phyloP scores from a whole-genome alignment of 768 basidiomycete genomes.

The Coprinopsis marcescibilis region DNA sequence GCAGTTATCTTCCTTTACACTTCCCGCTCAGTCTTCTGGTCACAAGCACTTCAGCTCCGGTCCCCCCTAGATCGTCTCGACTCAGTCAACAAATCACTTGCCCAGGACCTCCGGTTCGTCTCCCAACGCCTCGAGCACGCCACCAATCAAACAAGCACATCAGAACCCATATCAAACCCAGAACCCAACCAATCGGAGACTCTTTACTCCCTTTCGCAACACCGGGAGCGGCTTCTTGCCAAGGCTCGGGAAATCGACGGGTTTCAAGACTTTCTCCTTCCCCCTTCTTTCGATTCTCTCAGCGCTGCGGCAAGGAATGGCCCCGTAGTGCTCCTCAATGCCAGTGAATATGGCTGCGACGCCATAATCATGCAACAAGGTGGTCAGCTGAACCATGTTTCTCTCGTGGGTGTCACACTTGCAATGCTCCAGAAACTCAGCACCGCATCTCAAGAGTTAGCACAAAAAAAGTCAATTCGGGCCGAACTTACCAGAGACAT shows the following conservation, averaged over 20 bases:
- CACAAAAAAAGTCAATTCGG: no score
- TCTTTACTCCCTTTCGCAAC: neutral
- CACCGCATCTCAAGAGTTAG: no score
- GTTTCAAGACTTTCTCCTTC: constrained; percentile 1
- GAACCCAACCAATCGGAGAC: neutral
- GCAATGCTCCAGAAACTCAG: no score
- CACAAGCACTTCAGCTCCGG: neutral
- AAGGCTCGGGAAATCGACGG: neutral
- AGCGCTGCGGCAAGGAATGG: neutral
- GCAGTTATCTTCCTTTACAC: constrained; percentile 1
- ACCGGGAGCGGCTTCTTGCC: no score
- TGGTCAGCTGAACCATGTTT: no score
- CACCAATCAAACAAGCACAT: neutral
- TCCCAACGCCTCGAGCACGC: neutral
- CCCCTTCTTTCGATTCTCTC: neutral
- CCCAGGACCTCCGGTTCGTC: neutral
- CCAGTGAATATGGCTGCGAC: neutral
- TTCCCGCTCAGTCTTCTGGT: neutral
- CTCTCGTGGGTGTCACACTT: no score
- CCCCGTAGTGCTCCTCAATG: neutral
- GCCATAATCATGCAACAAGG: neutral
- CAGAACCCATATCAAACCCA: neutral
- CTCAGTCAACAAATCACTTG: neutral
- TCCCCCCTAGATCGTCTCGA: neutral
- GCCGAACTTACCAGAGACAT: no score